Percentiles rank a stretch among this genome's conserved stretches.
phyloP scores from a whole-genome alignment of 768 basidiomycete species.

The Termitomyces titanicus region DNA sequence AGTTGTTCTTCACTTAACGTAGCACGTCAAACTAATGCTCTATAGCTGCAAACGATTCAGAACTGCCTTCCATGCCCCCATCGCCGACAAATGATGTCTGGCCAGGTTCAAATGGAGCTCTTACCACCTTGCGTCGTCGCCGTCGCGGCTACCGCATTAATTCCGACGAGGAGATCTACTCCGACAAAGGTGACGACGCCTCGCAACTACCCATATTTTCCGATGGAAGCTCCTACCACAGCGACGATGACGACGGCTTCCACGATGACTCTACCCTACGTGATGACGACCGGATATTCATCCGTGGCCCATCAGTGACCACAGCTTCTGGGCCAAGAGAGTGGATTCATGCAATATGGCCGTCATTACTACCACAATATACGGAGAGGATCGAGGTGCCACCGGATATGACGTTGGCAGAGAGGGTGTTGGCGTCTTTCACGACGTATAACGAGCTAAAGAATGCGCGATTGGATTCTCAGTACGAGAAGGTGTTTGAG shows the following conservation, averaged over 20 bases:
- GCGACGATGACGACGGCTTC: slow-evolving; percentile 15
- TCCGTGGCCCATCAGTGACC: neutral
- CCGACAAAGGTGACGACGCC: slow-evolving; percentile 19
- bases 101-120: neutral
- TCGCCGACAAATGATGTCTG: slow-evolving; percentile 12
- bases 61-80: slow-evolving; percentile 11
- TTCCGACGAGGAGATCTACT: slow-evolving; percentile 37
- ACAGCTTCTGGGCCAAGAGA: neutral
- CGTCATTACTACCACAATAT: slow-evolving; percentile 32
- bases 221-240: slow-evolving; percentile 19
- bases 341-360: slow-evolving; percentile 3
- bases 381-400: slow-evolving; percentile 36
- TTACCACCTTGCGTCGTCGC: slow-evolving; percentile 13
- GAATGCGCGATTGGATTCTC: slow-evolving; percentile 39
- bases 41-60: slow-evolving; percentile 12
- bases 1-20: neutral
- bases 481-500: slow-evolving; percentile 47
- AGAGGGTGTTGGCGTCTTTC: slow-evolving; percentile 44
- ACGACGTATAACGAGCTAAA: slow-evolving; percentile 56
- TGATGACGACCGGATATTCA: neutral
- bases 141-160: slow-evolving; percentile 38
- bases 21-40: neutral
- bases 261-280: slow-evolving; percentile 1
- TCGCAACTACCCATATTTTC: slow-evolving; percentile 19
- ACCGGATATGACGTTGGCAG: slow-evolving; percentile 23